Conservation (phyloP, 148 eudicot species). For the Rhododendron molle region DNA sequence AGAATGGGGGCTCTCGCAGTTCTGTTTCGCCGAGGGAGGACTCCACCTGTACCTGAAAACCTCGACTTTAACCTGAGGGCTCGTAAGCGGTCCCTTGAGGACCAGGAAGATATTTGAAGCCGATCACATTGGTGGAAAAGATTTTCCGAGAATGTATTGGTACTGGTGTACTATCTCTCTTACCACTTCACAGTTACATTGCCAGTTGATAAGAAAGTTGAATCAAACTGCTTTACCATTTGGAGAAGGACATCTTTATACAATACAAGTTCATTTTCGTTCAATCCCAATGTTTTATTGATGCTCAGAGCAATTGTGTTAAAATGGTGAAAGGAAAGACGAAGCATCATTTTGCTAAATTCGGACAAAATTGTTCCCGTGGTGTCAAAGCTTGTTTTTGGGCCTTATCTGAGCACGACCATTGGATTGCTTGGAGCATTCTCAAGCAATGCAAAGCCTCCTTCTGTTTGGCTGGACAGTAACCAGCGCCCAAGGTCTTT, state of each 20-base stretch:
- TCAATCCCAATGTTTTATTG: not conserved
- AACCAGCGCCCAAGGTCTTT: not conserved
- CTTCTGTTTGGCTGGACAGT: not conserved
- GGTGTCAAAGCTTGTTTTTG: not conserved
- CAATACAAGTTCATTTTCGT: not conserved
- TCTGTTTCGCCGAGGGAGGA: slow-evolving; percentile 64
- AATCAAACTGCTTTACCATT: not conserved
- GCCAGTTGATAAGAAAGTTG: not conserved
- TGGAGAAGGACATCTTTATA: not conserved
- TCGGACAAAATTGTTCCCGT: not conserved
- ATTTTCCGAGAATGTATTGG: not conserved
- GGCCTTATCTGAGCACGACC: not conserved
- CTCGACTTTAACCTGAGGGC: slow-evolving; percentile 82
- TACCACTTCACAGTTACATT: not conserved
- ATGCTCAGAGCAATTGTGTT: not conserved
- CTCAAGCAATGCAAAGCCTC: not conserved
- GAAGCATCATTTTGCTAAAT: not conserved
- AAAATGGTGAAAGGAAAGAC: not conserved
- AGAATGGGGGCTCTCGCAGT: slow-evolving; percentile 86
- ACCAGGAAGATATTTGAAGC: slow-evolving; percentile 33
- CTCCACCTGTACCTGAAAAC: slow-evolving; percentile 44
- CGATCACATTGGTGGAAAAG: not conserved
- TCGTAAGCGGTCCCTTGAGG: slow-evolving; percentile 91
- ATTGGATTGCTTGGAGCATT: not conserved
- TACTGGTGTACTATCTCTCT: not conserved